Conservation (phyloP, 2,329 filamentous ascomycete species). For the Paecilomyces dactylethromorphus region DNA sequence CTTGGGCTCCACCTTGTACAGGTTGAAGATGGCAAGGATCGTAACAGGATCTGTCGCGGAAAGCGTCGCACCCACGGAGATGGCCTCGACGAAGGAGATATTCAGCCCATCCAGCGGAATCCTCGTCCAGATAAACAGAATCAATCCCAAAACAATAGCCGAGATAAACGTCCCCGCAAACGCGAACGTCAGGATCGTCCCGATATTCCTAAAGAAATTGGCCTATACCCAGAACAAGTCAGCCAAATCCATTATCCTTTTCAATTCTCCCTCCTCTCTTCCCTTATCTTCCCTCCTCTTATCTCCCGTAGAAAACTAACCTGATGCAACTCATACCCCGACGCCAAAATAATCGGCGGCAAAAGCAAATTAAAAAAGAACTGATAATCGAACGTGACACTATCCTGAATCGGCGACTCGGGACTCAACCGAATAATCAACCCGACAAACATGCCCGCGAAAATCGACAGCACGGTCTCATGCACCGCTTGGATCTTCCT, state of each 20-base stretch:
- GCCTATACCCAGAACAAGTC: constrained; percentile 41
- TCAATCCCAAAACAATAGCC: constrained; percentile 82
- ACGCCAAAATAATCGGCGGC: constrained; percentile 96
- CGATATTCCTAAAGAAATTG: constrained; percentile 98
- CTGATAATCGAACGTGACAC: constrained; percentile 96
- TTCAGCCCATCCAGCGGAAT: constrained; percentile 79
- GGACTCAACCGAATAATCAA: constrained; percentile 77
- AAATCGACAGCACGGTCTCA: constrained; percentile 97
- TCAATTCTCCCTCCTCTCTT: neutral
- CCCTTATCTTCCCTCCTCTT: neutral
- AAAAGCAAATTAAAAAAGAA: constrained; percentile 99
- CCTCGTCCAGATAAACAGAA: constrained; percentile 82
- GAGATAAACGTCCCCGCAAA: constrained; percentile 97
- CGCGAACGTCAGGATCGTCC: constrained; percentile 93
- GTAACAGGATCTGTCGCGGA: constrained; percentile 97
- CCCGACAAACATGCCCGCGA: constrained; percentile 94
- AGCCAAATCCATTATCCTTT: neutral
- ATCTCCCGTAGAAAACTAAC: constrained; percentile 26
- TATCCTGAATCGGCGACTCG: constrained; percentile 76
- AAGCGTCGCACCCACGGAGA: constrained; percentile 90
- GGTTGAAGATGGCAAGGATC: constrained; percentile 97
- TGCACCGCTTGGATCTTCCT: constrained; percentile 96
- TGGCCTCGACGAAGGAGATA: constrained; percentile 89
- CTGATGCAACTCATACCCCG: constrained; percentile 94
- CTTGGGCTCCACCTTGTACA: constrained; percentile 98